Evolutionary conservation across 352 stramenopile species (phyloP).

Genomic region (Paralagenidium karlingii): DNA sequence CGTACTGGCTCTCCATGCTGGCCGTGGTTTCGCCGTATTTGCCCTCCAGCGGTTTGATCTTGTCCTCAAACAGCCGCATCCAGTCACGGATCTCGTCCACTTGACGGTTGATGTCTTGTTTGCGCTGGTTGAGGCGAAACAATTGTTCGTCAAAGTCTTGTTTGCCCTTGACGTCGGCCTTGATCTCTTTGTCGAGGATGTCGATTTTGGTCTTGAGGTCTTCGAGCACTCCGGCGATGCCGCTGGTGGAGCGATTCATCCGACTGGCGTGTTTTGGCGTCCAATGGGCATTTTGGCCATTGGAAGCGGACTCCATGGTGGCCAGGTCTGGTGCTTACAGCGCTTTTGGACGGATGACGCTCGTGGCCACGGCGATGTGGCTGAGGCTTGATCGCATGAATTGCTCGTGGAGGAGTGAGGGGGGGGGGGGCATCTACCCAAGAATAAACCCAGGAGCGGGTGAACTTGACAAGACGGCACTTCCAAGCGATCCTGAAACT

Average conservation of each 20-base stretch:
- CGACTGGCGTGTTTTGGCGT: too few relatives aligned
- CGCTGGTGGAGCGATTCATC: constrained; percentile 66
- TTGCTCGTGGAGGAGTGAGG: too few relatives aligned
- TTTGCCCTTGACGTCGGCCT: constrained; percentile 64
- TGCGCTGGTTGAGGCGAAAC: constrained; percentile 33
- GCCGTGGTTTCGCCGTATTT: constrained; percentile 65
- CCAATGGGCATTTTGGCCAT: too few relatives aligned
- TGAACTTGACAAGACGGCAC: too few relatives aligned
- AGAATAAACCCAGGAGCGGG: too few relatives aligned
- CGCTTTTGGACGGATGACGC: too few relatives aligned
- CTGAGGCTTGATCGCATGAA: too few relatives aligned
- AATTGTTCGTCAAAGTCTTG: constrained; percentile 70
- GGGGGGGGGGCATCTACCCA: too few relatives aligned
- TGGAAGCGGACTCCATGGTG: too few relatives aligned
- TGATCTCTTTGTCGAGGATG: constrained; percentile 51
- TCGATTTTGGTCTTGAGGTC: constrained; percentile 41
- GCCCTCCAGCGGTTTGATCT: constrained; percentile 51
- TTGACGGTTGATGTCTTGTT: constrained; percentile 39
- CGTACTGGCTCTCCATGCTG: constrained; percentile 70
- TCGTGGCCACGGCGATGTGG: too few relatives aligned
- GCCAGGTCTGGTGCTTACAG: too few relatives aligned
- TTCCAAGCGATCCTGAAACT: too few relatives aligned
- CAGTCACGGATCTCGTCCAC: constrained; percentile 37
- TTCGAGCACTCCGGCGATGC: constrained; percentile 52
- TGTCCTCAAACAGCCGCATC: constrained; percentile 55